These are phyloP conservation scores for Phoma sp. DNA, from an alignment of 2,329 filamentous ascomycete genomes.

Conservation along the genomic window DNA sequence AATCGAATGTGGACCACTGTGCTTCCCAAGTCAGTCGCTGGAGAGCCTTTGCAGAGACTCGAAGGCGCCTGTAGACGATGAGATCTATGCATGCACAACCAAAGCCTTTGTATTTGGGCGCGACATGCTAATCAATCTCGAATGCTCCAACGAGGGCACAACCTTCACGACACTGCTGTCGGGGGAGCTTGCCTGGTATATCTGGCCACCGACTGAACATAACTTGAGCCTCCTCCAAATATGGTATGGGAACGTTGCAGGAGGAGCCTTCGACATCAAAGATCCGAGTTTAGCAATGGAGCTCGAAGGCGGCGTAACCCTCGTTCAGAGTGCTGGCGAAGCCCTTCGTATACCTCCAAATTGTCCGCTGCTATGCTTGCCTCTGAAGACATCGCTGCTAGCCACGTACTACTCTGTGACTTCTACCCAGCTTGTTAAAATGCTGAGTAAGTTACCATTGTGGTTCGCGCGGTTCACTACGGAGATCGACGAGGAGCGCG, in stretches of 20 bases:
- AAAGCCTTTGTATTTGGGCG: conserved; percentile 13
- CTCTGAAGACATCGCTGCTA: conserved; percentile 15
- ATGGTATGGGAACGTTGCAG: conserved; percentile 14
- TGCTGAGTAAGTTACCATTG: conserved; percentile 17
- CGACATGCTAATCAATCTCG: conserved; percentile 13
- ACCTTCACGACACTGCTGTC: conserved; percentile 23
- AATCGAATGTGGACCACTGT: not conserved
- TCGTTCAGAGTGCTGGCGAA: conserved; percentile 22
- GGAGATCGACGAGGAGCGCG: conserved; percentile 15
- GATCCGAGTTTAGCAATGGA: not conserved
- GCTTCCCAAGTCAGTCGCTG: conserved; percentile 19
- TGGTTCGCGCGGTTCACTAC: conserved; percentile 24
- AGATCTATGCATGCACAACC: conserved; percentile 9
- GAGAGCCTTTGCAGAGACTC: conserved; percentile 9
- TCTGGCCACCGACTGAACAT: conserved; percentile 29
- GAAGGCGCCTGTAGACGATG: not conserved
- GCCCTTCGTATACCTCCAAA: conserved; percentile 25
- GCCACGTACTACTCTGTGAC: conserved; percentile 17
- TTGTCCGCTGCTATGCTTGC: conserved; percentile 19
- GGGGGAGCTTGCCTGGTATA: conserved; percentile 26
- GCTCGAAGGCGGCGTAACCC: conserved; percentile 24
- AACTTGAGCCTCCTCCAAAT: conserved; percentile 20
- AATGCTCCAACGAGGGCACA: conserved; percentile 27
- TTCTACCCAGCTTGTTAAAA: conserved; percentile 9
- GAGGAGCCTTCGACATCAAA: not conserved